Evolutionary conservation across 345 rosid species (phyloP), one percentile per base, ranked within the genome.

Genomic region (Excoecaria cochinchinensis): DNA sequence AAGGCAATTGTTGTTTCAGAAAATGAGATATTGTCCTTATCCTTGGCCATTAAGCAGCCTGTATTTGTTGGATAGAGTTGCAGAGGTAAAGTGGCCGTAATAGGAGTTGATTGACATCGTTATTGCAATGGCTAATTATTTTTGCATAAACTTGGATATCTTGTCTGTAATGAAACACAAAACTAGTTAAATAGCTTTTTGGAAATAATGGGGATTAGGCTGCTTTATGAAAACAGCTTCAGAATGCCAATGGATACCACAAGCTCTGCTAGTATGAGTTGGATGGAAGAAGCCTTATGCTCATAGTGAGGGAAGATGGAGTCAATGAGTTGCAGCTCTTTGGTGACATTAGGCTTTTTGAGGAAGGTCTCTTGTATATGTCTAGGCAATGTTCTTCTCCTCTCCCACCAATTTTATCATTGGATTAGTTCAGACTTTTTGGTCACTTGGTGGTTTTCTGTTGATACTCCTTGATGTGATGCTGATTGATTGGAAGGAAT

Each of bases 21-120:
- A 71, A 71, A 38, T 40, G 48, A 56, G 74, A 55, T 71, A 40
- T 4, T 36, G 36, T 56, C 51, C 6, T 71, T 21, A 40, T 71
- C 31, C 66, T 42, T 56, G 21, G 15, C n/a, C 55, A 21, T 46
- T 71, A 57, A n/a, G 47, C 73, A 58, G 42, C 65, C 66, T 44
- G 19, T 44, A n/a, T 46, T 10, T 22, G 36, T 55, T 55, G 50
- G 60, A 15, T 53, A 1, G 14, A 7, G 24, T 38, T 39, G 15
- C 8, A 61, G 42, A 39, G 48, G 38, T 31, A 36, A 61, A 6
- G 42, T 40, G 68, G 48, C 44, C 42, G 25, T 15, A 64, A 61
- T 0, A 61, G 13, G 16, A 36, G 7, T 38, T 6, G 44, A 15
- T 53, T 62, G 67, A 14, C 13, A 13, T 36, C 12, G 1, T 36